phyloP scores from a whole-genome alignment of 805 yeast genomes.

The Saccharomycopsis olivae region DNA sequence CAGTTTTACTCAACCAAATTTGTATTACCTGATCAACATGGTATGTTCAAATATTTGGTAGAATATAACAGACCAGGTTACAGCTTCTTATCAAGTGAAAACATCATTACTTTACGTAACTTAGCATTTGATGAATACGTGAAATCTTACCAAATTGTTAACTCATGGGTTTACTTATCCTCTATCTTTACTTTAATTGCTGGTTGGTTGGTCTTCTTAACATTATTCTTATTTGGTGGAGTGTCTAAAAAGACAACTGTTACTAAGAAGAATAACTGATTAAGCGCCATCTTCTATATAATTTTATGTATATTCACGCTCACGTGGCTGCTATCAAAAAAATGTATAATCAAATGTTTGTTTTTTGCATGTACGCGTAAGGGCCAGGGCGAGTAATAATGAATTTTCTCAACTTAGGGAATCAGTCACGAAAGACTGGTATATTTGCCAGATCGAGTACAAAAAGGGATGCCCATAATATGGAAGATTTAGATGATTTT shows the following conservation, averaged over 20 bases:
- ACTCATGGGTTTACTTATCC: constrained; percentile 83
- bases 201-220: constrained; percentile 73
- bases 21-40: constrained; percentile 89
- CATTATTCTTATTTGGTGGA: constrained; percentile 32
- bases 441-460: constrained; percentile 36
- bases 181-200: constrained; percentile 57
- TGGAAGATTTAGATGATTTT: constrained; percentile 64
- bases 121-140: constrained; percentile 91
- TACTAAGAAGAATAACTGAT: constrained; percentile 10
- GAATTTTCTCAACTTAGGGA: constrained; percentile 37
- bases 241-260: constrained; percentile 6
- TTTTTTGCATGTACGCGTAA: no score
- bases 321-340: background rate
- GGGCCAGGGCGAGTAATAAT: no score
- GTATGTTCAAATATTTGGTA: constrained; percentile 79
- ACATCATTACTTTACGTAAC: constrained; percentile 79
- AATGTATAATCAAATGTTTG: background rate
- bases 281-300: background rate
- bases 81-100: constrained; percentile 52
- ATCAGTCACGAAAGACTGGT: constrained; percentile 59
- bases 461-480: constrained; percentile 44
- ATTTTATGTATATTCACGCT: no score
- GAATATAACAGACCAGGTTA: constrained; percentile 74
- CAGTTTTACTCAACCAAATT: constrained; percentile 31
- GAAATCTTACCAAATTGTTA: constrained; percentile 86